Base-by-base conservation (phyloP, 768 basidiomycete genomes). In the Sutorius australiensis region DNA sequence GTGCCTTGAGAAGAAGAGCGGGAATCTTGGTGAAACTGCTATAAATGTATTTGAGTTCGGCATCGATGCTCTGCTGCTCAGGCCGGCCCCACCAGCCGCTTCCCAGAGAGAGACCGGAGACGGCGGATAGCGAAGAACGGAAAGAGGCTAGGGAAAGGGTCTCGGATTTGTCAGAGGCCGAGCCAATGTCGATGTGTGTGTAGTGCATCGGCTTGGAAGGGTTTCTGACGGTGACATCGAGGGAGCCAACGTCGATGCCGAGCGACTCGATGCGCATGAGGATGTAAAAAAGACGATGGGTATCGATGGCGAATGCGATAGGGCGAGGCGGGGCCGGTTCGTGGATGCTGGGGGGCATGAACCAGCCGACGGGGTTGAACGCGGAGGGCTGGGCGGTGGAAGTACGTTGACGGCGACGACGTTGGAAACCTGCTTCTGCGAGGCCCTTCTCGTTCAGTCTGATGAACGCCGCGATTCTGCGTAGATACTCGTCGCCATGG, bases 1-100 rank as follows among this genome's bases (percentile, higher is more conserved):
- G 87, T 2, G 85, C 77, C 54, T 75, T 78, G 50, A 95, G 71
- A 7, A 76, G 72, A 36, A 95, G 75, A 1, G 92, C 86, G 14
- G 93, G 93, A 0, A 97, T 75, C 71, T 89, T 92, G 40, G 92
- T 97, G 74, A 95, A 92, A 65, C 85, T 81, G 66, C 91, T 92
- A 73, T 84, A 95, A 56, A 95, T 78, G 69, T 85, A 92, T 67
- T 84, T 92, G 67, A 95, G 83, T 62, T 92, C 88, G 3, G 75
- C 65, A 50, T 93, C 87, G 58, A 88, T 70, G 54, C 65, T 78
- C 11, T 79, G 80, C 34, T 79, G 80, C 51, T 83, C 78, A 6
- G 78, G 66, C 54, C 77, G 74, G 40, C 77, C 72, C 88, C 87
- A 93, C 88, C 88, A 91, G 46, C 81, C 76, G 5, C 71, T 75